A percentile compares a stretch with the other conserved stretches of the same genome.
Evolutionary conservation across 2,329 filamentous ascomycete genomes (phyloP).

Genomic region (Phoma sp.): DNA sequence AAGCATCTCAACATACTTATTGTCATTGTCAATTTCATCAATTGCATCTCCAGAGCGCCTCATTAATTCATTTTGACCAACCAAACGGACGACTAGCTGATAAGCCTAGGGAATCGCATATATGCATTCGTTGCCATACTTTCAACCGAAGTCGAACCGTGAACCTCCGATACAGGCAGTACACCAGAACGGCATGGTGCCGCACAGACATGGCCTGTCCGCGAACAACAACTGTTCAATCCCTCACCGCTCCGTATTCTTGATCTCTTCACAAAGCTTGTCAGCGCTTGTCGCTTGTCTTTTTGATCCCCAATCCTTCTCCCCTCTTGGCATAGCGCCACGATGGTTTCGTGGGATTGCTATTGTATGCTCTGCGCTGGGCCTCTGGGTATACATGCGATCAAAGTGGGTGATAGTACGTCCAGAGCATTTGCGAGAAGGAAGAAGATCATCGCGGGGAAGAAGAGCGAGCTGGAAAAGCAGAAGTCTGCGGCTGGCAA

Average conservation of each 20-base stretch:
- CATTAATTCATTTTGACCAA: no score
- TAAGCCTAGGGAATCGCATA: no score
- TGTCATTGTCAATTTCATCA: not conserved
- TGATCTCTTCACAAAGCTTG: not conserved
- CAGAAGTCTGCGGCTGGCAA: no score
- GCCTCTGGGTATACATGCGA: conserved; percentile 1
- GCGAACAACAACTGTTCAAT: not conserved
- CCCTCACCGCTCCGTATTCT: not conserved
- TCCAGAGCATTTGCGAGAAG: conserved; percentile 13
- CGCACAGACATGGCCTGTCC: not conserved
- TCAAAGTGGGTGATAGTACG: conserved; percentile 15
- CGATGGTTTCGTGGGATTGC: conserved; percentile 29
- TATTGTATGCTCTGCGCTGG: conserved; percentile 29
- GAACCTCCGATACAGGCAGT: not conserved
- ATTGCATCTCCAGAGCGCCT: not conserved
- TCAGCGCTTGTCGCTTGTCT: not conserved
- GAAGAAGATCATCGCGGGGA: conserved; percentile 1
- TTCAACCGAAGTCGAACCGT: no score
- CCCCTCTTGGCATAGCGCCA: not conserved
- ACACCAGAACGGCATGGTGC: not conserved
- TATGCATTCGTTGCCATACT: no score
- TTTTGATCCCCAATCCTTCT: not conserved
- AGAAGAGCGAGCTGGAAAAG: no score
- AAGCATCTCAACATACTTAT: conserved; percentile 10
- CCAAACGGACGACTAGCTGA: no score